Conservation (phyloP, 768 basidiomycete species). For the Auricularia sp. region DNA sequence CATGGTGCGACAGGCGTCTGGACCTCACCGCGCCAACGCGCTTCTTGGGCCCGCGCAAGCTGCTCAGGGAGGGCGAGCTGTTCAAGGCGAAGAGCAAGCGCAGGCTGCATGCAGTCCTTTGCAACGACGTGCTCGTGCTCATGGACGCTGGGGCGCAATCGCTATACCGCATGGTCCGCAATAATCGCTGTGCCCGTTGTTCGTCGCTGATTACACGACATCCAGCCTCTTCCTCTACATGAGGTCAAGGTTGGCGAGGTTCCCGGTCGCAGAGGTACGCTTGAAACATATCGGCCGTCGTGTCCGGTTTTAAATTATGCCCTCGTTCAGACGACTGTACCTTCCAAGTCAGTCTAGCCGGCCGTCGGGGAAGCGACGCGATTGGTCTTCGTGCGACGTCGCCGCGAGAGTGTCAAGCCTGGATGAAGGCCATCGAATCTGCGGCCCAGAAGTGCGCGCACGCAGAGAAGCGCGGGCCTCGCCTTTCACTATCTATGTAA, state of each 20-base stretch:
- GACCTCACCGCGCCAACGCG: slow-evolving; percentile 88
- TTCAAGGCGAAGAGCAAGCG: slow-evolving; percentile 78
- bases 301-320: no score
- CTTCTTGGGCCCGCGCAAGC: slow-evolving; percentile 65
- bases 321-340: slow-evolving; percentile 45
- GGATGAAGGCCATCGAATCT: slow-evolving; percentile 35
- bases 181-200: neutral
- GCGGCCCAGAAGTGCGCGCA: slow-evolving; percentile 18
- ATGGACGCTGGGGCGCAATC: slow-evolving; percentile 61
- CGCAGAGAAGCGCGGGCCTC: neutral
- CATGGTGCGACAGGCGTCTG: slow-evolving; percentile 40
- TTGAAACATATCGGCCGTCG: neutral
- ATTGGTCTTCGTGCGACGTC: slow-evolving; percentile 50
- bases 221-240: slow-evolving; percentile 63
- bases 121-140: slow-evolving; percentile 82
- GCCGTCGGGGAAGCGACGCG: slow-evolving; percentile 32
- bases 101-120: slow-evolving; percentile 67
- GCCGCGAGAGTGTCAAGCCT: slow-evolving; percentile 46
- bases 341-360: slow-evolving; percentile 59
- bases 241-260: slow-evolving; percentile 50
- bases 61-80: slow-evolving; percentile 71
- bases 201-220: neutral
- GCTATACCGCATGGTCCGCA: slow-evolving; percentile 72
- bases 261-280: slow-evolving; percentile 39
- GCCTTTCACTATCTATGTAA: neutral